phyloP scores from a whole-genome alignment of 192 early-diverging fungal species.

The Podila clonocystis region DNA sequence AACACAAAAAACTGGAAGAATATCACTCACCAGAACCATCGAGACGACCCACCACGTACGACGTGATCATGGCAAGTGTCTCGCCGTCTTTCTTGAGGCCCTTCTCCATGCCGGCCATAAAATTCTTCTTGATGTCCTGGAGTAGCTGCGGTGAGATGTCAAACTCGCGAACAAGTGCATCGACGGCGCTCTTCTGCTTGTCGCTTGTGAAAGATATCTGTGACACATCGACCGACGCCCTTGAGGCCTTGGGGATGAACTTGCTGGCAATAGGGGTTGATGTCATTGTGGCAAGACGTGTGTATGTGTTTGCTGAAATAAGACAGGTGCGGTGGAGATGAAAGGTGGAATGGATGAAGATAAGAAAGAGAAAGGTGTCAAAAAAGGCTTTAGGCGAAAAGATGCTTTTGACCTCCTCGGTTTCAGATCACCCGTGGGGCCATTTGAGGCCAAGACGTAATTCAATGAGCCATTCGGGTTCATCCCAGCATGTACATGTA shows the following conservation, averaged over 20 bases:
- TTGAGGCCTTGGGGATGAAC: conserved; percentile 53
- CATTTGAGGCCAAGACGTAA: not conserved
- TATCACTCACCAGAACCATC: conserved; percentile 17
- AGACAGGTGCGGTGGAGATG: no score
- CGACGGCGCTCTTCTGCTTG: conserved; percentile 60
- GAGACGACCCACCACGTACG: conserved; percentile 67
- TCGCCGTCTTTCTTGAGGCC: conserved; percentile 67
- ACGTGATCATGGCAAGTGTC: conserved; percentile 88
- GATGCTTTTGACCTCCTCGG: not conserved
- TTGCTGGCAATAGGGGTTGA: conserved; percentile 53
- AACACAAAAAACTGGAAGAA: not conserved
- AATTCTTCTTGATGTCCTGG: conserved; percentile 64
- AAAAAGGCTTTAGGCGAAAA: not conserved
- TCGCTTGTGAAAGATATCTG: conserved; percentile 56
- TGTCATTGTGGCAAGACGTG: conserved; percentile 5
- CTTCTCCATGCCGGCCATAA: conserved; percentile 70
- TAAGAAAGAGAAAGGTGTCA: conserved; percentile 1
- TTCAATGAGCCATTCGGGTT: no score
- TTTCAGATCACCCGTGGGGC: not conserved
- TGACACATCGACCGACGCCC: conserved; percentile 43
- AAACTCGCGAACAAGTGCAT: conserved; percentile 61
- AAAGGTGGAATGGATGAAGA: not conserved
- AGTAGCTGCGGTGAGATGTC: conserved; percentile 64
- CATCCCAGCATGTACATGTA: no score
- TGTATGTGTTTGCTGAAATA: not conserved